Base-by-base conservation (phyloP, 2,329 filamentous ascomycete genomes). In the Incumbomyces lentus region DNA sequence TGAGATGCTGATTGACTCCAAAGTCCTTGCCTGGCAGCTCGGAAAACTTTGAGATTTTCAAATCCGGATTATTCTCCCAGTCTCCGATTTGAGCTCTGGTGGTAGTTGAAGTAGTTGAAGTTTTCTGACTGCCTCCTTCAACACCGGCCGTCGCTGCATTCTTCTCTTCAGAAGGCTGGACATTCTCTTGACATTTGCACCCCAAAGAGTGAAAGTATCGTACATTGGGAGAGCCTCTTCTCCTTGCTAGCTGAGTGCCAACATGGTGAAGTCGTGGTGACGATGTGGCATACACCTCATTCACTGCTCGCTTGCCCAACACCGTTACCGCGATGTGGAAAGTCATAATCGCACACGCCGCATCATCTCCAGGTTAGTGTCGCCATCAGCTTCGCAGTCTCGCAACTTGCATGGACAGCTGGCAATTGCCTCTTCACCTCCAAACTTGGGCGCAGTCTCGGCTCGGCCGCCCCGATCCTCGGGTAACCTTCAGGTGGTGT, bases 1-100 rank as follows among this genome's bases (percentile, higher is more conserved):
- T 75, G 73, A 96, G 94, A 67, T 96, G 86, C 65, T 98, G 92
- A 58, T 98, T 98, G 57, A 89, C 82, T 13, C 92, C 92, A 57
- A 96, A 96, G 57, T 85, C 81, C 51, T 76, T 75, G 55, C 84
- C 81, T 2, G 86, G 86, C 17, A 92, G 73, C 60, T 90, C 75
- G 26, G 81, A 79, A 68, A 90, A 90, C 51, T 79, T 76, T 40
- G 78, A 78, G 57, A 89, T 84, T 52, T 79, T 73, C 50, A 81
- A 78, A 54, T 86, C 75, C 12, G 81, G 78, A 54, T 85, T 78
- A 47, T 86, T 79, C 59, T 92, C 85, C 86, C 85, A 90, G 19
- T 45, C 42, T 29, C 33, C 16, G 33, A 45, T n/a, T n/a, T 22
- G 42, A 31, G 31, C 41, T 13, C 29, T 29, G 42, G 16, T 6